Evolutionary conservation across 371 early-diverging fungal species (phyloP), one percentile per base, ranked within the genome.

Genomic region (Circinella minor): DNA sequence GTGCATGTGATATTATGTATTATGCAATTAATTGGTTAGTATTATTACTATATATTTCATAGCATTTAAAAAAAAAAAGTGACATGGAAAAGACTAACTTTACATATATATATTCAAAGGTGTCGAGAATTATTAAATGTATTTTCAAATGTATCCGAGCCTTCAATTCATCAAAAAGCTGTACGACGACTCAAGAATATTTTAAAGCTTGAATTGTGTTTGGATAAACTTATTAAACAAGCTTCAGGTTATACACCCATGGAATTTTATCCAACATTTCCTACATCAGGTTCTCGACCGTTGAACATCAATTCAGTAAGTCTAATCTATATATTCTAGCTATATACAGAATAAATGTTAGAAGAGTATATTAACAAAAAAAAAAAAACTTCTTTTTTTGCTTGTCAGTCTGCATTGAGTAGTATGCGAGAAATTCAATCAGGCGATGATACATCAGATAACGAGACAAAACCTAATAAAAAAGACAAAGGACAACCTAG

Each of bases 51-150:
- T 55, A n/a, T 17, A 20, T n/a, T 55, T 55, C 55, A 55, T 14
- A 55, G 20, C 8, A 27, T 27, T 27, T n/a, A n/a, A n/a, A n/a
- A 27, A 20, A 55, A 10, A n/a, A 3, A 47, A 47, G 1, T 11
- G 11, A 47, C 11, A 47, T 55, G 1, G 15, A 34, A 37, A 11
- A 55, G 57, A 9, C 27, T 37, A 14, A 54, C 6, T 4, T 54
- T 54, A 14, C n/a, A n/a, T 66, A 36, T 49, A 15, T 55, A 14
- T 14, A 1, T 51, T 5, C 78, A 69, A 73, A 93, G 94, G 94
- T 77, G 89, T 47, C 89, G 92, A 14, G 93, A 93, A 67, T 68
- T 90, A 1, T 71, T 92, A 18, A 94, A 91, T 66, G 88, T 91
- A 4, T 94, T 92, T 68, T 86, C 88, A 10, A 74, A 77, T 36